phyloP scores from a whole-genome alignment of 495 filamentous ascomycete genomes.

The Letharia columbiana region DNA sequence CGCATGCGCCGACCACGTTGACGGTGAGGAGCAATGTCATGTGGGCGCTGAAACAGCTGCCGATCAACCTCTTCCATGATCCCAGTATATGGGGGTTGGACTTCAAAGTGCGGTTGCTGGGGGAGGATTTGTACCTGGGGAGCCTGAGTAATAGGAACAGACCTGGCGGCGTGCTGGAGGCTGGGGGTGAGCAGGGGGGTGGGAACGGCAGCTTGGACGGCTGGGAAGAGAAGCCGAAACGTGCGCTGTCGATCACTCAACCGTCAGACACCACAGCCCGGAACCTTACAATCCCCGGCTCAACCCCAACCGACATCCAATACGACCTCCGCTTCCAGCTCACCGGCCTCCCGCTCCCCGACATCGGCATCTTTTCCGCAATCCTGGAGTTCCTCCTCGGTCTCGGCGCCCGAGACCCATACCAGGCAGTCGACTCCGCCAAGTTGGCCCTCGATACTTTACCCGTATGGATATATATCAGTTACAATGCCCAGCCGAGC shows the following conservation, averaged over 20 bases:
- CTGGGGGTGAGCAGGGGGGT: neutral
- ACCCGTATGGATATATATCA: neutral
- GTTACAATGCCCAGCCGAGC: neutral
- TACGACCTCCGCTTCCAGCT: neutral
- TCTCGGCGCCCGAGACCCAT: neutral
- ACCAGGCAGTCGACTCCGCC: neutral
- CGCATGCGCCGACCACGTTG: neutral
- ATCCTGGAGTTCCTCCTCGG: neutral
- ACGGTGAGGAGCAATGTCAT: neutral
- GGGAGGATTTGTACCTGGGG: neutral
- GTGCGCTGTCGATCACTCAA: no score
- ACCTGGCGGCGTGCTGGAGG: neutral
- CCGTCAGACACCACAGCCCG: no score
- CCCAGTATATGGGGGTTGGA: neutral
- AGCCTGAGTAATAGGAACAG: neutral
- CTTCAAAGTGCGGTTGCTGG: neutral
- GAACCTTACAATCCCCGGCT: no score
- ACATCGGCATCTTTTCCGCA: neutral
- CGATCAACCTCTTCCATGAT: neutral
- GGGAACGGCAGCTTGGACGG: neutral
- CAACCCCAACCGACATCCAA: neutral
- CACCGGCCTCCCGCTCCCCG: neutral
- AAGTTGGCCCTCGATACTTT: neutral
- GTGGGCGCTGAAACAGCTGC: neutral
- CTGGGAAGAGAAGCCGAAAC: neutral